Base-by-base conservation (phyloP, 1,139 yeast species). In the Blastobotrys aristatus region DNA sequence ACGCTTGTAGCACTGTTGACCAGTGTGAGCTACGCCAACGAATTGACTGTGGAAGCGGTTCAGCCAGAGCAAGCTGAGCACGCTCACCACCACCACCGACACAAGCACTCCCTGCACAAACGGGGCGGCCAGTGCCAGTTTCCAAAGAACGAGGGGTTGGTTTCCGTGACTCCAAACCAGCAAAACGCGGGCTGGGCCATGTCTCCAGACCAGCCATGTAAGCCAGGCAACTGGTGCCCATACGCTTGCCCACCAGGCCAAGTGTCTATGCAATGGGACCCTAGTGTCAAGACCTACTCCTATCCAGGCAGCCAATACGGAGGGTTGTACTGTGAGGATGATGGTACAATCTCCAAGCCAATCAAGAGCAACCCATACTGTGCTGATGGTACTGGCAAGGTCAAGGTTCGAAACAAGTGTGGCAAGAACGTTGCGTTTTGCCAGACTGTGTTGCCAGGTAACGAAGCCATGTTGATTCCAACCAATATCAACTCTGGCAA, bases 381-480 rank as follows among this genome's bases (percentile, higher is more conserved):
- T 69, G 55, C 50, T 33, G 81, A 82, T 52, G 96, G 96, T 49
- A 76, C 78, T 53, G 92, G 89, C 32, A 77, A 90, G 17, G 80
- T 86, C 26, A 59, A 68, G 30, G 95, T 80, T 36, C 61, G 71
- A 50, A 86, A 85, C 71, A 60, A 63, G 21, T 61, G 67, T 37
- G 70, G 71, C 42, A 55, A 67, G 5, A 70, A 56, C 18, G 88
- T 86, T 54, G 89, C 96, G 10, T 81, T 88, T 67, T 88, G 96
- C 67, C 96, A 89, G 71, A 88, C 96, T 2, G 96, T 88, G 13
- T 73, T 88, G 51, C 96, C 96, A 20, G 96, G 96, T 52, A 84
- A 86, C 65, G 96, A 88, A 69, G 95, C 88, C 58, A 88, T 88
- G 96, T 73, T 87, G 64, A 87, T 88, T 55, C 96, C 96, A 51